A percentile compares a stretch with the other conserved stretches of the same genome.
These are phyloP conservation scores for Plectosphaerella plurivora DNA, from an alignment of 2,329 filamentous ascomycete genomes.

Conservation along the genomic window DNA sequence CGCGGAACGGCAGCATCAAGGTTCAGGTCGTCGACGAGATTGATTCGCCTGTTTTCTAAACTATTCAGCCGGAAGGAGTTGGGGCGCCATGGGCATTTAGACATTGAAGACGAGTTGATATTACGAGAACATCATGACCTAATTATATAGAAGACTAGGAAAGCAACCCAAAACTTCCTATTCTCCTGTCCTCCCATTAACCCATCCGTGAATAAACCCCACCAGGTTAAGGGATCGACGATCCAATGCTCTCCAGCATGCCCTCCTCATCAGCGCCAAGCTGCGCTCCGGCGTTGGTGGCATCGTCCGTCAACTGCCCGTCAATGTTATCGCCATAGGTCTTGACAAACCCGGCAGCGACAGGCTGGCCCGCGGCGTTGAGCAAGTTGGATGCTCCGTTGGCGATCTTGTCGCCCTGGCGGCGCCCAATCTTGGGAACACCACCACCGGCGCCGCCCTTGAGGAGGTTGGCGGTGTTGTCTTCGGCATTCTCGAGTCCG, in stretches of 20 bases:
- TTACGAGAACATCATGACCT: too few relatives aligned
- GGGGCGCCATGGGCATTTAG: neutral
- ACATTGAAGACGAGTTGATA: too few relatives aligned
- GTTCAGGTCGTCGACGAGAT: slow-evolving; percentile 26
- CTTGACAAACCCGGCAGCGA: slow-evolving; percentile 1
- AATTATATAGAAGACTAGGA: neutral
- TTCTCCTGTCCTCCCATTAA: too few relatives aligned
- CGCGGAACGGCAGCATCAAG: slow-evolving; percentile 27
- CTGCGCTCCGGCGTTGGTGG: slow-evolving; percentile 3
- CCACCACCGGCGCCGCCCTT: neutral
- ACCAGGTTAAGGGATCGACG: neutral
- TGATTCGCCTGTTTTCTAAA: slow-evolving; percentile 1
- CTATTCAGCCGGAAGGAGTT: neutral
- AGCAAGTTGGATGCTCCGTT: slow-evolving; percentile 4
- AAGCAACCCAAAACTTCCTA: too few relatives aligned
- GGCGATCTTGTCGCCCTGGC: slow-evolving; percentile 9
- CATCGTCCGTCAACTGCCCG: slow-evolving; percentile 7
- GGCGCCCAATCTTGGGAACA: neutral
- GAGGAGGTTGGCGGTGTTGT: slow-evolving; percentile 4
- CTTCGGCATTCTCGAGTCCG: slow-evolving; percentile 6
- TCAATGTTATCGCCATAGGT: slow-evolving; percentile 6
- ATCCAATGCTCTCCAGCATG: slow-evolving; percentile 1
- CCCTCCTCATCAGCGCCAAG: slow-evolving; percentile 5
- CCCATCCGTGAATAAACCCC: too few relatives aligned
- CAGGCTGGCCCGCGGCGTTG: neutral